Evolutionary conservation across 176 grass and related monocot genomes (phyloP).

Genomic region (Oryza brachyantha): DNA sequence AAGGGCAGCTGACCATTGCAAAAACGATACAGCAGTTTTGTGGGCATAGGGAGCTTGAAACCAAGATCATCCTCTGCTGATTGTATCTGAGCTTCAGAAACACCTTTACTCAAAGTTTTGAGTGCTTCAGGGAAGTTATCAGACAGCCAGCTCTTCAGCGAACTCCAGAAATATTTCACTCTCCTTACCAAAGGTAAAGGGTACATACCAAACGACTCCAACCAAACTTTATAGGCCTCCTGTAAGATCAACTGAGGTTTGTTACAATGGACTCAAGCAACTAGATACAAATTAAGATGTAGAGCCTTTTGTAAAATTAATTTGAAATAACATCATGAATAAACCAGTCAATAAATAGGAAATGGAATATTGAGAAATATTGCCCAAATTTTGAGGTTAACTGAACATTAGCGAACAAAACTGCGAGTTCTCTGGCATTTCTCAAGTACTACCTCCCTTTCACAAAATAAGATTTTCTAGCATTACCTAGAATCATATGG

Average conservation of each 20-base stretch:
- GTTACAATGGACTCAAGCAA: background rate
- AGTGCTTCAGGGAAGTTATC: conserved; percentile 84
- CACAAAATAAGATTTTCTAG: too few species aligned
- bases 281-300: background rate
- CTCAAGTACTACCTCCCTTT: too few species aligned
- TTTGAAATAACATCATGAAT: conserved; percentile 1
- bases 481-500: too few species aligned
- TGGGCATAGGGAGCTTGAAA: conserved; percentile 71
- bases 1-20: conserved; percentile 86
- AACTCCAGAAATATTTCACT: conserved; percentile 76
- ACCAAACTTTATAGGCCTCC: conserved; percentile 79
- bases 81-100: conserved; percentile 70
- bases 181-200: conserved; percentile 81
- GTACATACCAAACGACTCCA: conserved; percentile 81
- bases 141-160: conserved; percentile 67
- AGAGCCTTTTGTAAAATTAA: conserved; percentile 1
- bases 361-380: background rate
- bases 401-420: conserved; percentile 1
- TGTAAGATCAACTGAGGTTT: conserved; percentile 38
- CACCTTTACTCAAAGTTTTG: conserved; percentile 68
- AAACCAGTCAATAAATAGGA: background rate
- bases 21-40: conserved; percentile 79
- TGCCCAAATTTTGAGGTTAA: background rate
- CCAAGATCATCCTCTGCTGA: conserved; percentile 61
- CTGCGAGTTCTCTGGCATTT: background rate